These are phyloP conservation scores for Candolleomyces efflorescens DNA, from an alignment of 768 basidiomycete species.

Conservation along the genomic window DNA sequence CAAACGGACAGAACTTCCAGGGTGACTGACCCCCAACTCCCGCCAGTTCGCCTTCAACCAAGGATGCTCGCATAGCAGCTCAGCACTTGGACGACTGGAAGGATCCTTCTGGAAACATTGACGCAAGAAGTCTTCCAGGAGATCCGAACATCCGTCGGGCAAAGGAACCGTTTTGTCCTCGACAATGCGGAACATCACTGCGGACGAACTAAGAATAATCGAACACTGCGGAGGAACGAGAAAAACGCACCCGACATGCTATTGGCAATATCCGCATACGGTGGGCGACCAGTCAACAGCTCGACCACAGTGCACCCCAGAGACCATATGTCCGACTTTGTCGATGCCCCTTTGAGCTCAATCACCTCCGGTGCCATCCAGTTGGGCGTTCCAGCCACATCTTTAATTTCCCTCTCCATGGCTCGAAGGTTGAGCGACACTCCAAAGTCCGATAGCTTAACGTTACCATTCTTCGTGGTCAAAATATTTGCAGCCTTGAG, in stretches of 20 bases:
- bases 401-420: constrained; percentile 79
- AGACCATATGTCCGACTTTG: constrained; percentile 94
- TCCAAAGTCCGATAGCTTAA: constrained; percentile 96
- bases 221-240: constrained; percentile 7
- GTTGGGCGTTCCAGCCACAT: constrained; percentile 92
- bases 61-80: constrained; percentile 80
- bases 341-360: constrained; percentile 88
- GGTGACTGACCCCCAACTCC: constrained; percentile 57
- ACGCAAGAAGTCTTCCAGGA: constrained; percentile 75
- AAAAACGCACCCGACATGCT: constrained; percentile 75
- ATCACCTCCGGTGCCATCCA: constrained; percentile 99
- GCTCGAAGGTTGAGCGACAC: constrained; percentile 94
- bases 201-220: constrained; percentile 8
- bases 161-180: constrained; percentile 88
- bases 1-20: constrained; percentile 10
- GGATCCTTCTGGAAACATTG: constrained; percentile 93
- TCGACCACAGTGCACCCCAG: constrained; percentile 94
- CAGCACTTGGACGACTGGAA: constrained; percentile 74
- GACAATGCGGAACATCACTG: constrained; percentile 97
- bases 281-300: constrained; percentile 86
- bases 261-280: constrained; percentile 86
- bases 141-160: constrained; percentile 74
- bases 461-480: constrained; percentile 96
- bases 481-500: constrained; percentile 98
- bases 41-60: constrained; percentile 86